Conservation (phyloP, 495 filamentous ascomycete species). For the Lasiosphaeria miniovina region DNA sequence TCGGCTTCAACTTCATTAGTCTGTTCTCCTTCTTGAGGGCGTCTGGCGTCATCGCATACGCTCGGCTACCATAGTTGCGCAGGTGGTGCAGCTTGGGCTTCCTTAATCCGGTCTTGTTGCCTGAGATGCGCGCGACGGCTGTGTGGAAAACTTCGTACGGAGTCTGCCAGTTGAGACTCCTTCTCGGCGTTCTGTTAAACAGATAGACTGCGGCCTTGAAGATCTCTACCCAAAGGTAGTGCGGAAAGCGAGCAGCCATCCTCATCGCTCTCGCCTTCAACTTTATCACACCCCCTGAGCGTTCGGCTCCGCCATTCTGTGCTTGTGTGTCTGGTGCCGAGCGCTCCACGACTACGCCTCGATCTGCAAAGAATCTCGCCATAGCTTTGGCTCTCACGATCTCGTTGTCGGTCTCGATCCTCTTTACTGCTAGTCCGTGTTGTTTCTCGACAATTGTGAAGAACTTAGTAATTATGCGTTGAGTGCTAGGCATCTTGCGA, state of each 20-base stretch:
- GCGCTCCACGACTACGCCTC: neutral
- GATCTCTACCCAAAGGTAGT: neutral
- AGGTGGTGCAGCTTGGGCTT: neutral
- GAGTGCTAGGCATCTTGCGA: no score
- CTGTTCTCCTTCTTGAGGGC: no score
- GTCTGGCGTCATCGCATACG: neutral
- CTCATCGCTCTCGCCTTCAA: neutral
- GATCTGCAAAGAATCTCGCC: no score
- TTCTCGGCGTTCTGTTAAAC: neutral
- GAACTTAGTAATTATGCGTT: no score
- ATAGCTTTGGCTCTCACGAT: no score
- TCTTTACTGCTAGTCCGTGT: no score
- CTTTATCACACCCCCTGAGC: constrained; percentile 5
- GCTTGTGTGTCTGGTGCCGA: neutral
- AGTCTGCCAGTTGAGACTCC: neutral
- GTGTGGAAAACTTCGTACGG: neutral
- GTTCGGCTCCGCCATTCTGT: neutral
- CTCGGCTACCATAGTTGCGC: neutral
- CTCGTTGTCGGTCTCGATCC: no score
- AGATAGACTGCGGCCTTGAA: neutral
- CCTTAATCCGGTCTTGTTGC: neutral
- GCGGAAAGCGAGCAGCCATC: neutral
- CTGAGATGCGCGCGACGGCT: neutral
- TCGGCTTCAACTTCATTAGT: no score
- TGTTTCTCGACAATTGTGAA: no score